phyloP scores from a whole-genome alignment of 768 basidiomycete genomes.

The Tricholoma saponaceum region DNA sequence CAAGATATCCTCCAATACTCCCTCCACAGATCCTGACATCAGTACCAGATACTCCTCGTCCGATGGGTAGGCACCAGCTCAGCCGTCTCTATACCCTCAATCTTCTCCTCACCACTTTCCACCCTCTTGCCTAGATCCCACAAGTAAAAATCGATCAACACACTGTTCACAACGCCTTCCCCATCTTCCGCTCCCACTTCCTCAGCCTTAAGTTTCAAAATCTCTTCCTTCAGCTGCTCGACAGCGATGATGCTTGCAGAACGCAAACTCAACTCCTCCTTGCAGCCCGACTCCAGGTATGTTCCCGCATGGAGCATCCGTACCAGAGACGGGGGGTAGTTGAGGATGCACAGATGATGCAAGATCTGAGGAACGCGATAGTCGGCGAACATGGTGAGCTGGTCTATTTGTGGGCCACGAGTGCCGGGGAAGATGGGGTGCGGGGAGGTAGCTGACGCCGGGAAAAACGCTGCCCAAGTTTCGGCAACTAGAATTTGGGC shows the following conservation, averaged over 20 bases:
- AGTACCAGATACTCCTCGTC: conserved; percentile 87
- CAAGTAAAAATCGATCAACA: conserved; percentile 86
- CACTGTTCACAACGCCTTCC: conserved; percentile 53
- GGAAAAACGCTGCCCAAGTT: conserved; percentile 90
- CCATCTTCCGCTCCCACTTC: conserved; percentile 19
- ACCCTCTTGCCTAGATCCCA: conserved; percentile 85
- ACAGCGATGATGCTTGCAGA: conserved; percentile 78
- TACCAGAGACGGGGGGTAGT: conserved; percentile 64
- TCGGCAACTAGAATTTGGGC: conserved; percentile 91
- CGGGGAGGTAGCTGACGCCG: conserved; percentile 32
- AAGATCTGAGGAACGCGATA: conserved; percentile 90
- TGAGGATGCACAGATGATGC: conserved; percentile 74
- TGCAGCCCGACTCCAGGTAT: conserved; percentile 49
- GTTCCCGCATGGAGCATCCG: conserved; percentile 41
- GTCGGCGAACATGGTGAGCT: conserved; percentile 92
- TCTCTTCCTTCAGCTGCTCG: conserved; percentile 64
- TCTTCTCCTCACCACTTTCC: conserved; percentile 54
- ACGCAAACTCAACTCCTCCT: conserved; percentile 77
- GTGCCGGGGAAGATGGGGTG: conserved; percentile 74
- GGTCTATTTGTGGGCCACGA: conserved; percentile 54
- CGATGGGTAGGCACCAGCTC: conserved; percentile 69
- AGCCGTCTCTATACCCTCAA: conserved; percentile 54
- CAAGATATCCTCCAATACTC: background rate
- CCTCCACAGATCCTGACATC: conserved; percentile 12
- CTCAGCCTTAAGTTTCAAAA: conserved; percentile 33